Percentiles rank a stretch among this genome's conserved stretches.
phyloP scores from a whole-genome alignment of 495 filamentous ascomycete genomes.

The Penicillium turbatum region DNA sequence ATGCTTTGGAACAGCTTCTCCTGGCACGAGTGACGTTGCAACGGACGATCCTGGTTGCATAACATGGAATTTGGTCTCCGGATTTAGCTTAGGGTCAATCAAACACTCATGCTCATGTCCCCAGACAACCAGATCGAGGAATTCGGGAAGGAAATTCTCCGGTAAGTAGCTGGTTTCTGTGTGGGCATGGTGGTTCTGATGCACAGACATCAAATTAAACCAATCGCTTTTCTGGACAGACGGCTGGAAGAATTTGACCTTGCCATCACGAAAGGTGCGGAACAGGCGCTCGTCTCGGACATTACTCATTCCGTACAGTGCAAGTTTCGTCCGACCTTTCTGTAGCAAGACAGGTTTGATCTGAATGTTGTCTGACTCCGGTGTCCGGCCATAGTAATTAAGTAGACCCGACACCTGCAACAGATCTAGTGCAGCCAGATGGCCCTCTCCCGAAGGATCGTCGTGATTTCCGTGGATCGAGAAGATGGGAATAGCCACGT shows the following conservation, averaged over 20 bases:
- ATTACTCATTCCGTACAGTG: constrained; percentile 94
- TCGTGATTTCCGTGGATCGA: constrained; percentile 99
- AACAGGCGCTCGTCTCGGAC: constrained; percentile 93
- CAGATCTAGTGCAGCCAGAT: constrained; percentile 83
- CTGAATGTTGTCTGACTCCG: constrained; percentile 86
- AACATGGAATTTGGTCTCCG: constrained; percentile 85
- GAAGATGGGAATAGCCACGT: constrained; percentile 95
- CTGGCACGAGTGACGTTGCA: constrained; percentile 83
- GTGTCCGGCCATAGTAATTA: constrained; percentile 93
- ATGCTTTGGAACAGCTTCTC: constrained; percentile 89
- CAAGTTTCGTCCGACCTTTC: constrained; percentile 90
- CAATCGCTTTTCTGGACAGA: constrained; percentile 80
- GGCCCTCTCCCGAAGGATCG: constrained; percentile 90
- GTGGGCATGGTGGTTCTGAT: constrained; percentile 93
- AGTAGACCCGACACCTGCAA: constrained; percentile 85
- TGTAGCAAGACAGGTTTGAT: constrained; percentile 89
- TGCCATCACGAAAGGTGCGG: constrained; percentile 86
- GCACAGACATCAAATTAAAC: constrained; percentile 94
- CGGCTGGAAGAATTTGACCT: constrained; percentile 90
- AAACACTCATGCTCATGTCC: constrained; percentile 97
- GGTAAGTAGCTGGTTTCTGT: constrained; percentile 87
- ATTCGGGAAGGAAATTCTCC: constrained; percentile 89
- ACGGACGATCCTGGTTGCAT: constrained; percentile 98
- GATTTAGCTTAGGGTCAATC: constrained; percentile 75
- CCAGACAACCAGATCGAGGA: constrained; percentile 90